Conservation (phyloP, 805 yeast genomes). For the Martiniozyma abietophila region DNA sequence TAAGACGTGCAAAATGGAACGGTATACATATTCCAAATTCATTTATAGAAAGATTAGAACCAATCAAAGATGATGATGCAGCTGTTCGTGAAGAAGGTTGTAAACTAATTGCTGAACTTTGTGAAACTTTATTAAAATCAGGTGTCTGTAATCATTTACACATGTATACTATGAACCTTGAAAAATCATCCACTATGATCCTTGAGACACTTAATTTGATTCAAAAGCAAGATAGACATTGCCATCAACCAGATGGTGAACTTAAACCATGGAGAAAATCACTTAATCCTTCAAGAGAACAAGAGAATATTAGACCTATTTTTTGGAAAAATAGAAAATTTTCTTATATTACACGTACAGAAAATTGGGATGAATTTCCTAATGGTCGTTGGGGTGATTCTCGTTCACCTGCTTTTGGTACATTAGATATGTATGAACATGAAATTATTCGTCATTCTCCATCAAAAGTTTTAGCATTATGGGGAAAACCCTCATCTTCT, state of each 20-base stretch:
- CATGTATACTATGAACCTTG: slow-evolving; percentile 96
- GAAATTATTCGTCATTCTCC: slow-evolving; percentile 76
- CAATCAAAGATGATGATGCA: slow-evolving; percentile 84
- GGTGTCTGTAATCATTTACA: slow-evolving; percentile 80
- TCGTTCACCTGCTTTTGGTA: slow-evolving; percentile 94
- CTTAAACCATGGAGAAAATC: slow-evolving; percentile 86
- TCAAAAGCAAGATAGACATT: slow-evolving; percentile 17
- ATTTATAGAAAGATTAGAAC: slow-evolving; percentile 62
- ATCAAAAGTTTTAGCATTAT: slow-evolving; percentile 67
- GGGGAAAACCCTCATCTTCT: slow-evolving; percentile 71
- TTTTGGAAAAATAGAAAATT: slow-evolving; percentile 94
- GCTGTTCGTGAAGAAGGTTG: slow-evolving; percentile 82
- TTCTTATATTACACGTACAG: slow-evolving; percentile 80
- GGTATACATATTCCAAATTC: slow-evolving; percentile 70
- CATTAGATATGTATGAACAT: slow-evolving; percentile 72
- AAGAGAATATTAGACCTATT: slow-evolving; percentile 84
- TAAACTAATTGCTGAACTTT: slow-evolving; percentile 74
- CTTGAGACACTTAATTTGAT: slow-evolving; percentile 61
- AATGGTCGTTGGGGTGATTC: slow-evolving; percentile 99
- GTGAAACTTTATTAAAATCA: slow-evolving; percentile 57
- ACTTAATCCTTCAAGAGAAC: slow-evolving; percentile 65
- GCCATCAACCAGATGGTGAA: slow-evolving; percentile 17
- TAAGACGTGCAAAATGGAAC: slow-evolving; percentile 94
- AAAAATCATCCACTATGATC: slow-evolving; percentile 81
- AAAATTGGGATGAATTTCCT: slow-evolving; percentile 97